These are phyloP conservation scores for Nakaseomyces uthaithaninus DNA, from an alignment of 1,139 yeast species.

Conservation along the genomic window DNA sequence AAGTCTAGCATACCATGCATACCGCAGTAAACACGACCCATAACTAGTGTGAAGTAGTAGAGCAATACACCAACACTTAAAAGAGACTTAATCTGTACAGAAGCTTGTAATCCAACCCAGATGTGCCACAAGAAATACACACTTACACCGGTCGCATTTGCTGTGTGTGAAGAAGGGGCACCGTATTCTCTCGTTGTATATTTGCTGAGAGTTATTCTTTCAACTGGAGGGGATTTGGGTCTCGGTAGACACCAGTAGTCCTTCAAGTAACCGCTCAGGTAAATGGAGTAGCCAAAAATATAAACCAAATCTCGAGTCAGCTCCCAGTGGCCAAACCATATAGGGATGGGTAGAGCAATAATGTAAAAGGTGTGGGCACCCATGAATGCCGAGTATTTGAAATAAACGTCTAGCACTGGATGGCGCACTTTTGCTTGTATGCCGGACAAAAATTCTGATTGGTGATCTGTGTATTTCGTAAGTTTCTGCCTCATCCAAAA, in stretches of 20 bases:
- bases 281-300: slow-evolving; percentile 79
- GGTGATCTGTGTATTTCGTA: slow-evolving; percentile 54
- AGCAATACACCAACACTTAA: slow-evolving; percentile 25
- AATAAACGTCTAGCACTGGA: slow-evolving; percentile 58
- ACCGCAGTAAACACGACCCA: slow-evolving; percentile 88
- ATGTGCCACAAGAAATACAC: slow-evolving; percentile 19
- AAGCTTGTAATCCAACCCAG: slow-evolving; percentile 11
- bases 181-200: slow-evolving; percentile 92
- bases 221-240: slow-evolving; percentile 86
- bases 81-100: slow-evolving; percentile 10
- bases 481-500: slow-evolving; percentile 48
- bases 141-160: slow-evolving; percentile 81
- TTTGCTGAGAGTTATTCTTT: slow-evolving; percentile 79
- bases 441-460: slow-evolving; percentile 49
- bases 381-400: slow-evolving; percentile 80
- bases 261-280: slow-evolving; percentile 65
- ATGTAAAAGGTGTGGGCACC: slow-evolving; percentile 95
- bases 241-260: slow-evolving; percentile 87
- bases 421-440: slow-evolving; percentile 49
- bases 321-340: slow-evolving; percentile 66
- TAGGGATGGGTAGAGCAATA: slow-evolving; percentile 72
- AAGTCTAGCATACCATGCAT: slow-evolving; percentile 93
- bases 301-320: slow-evolving; percentile 63
- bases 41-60: slow-evolving; percentile 59
- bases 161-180: slow-evolving; percentile 87